Evolutionary conservation across 495 filamentous ascomycete species (phyloP).

Genomic region (Aspergillus leporis): DNA sequence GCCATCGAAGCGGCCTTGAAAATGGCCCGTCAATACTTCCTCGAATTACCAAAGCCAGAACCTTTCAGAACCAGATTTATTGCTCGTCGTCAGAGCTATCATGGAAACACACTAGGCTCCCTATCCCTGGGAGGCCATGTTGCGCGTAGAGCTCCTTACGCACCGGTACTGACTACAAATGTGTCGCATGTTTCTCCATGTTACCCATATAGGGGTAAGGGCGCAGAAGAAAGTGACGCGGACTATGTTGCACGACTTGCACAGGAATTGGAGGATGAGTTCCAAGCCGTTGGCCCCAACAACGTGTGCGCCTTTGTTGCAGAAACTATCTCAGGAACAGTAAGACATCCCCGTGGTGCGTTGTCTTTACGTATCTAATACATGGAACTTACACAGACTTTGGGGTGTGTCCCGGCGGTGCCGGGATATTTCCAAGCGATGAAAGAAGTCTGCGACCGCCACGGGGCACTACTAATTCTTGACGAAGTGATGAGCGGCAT

Average conservation of each 20-base stretch:
- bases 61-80: constrained; percentile 55
- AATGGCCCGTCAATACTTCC: constrained; percentile 57
- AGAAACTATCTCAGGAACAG: constrained; percentile 60
- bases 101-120: constrained; percentile 70
- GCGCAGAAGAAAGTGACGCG: constrained; percentile 30
- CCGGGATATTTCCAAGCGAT: constrained; percentile 61
- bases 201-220: constrained; percentile 57
- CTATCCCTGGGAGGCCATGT: constrained; percentile 61
- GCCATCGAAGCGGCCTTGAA: constrained; percentile 66
- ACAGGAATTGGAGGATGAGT: constrained; percentile 71
- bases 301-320: constrained; percentile 73
- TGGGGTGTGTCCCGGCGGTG: constrained; percentile 60
- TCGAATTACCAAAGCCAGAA: constrained; percentile 45
- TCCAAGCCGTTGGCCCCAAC: constrained; percentile 62
- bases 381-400: constrained; percentile 17
- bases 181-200: constrained; percentile 64
- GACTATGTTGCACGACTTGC: constrained; percentile 54
- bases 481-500: constrained; percentile 79
- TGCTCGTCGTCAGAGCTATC: constrained; percentile 63
- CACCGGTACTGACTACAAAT: constrained; percentile 59
- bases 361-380: neutral
- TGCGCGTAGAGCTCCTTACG: constrained; percentile 57
- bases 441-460: constrained; percentile 55
- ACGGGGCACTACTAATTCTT: constrained; percentile 62
- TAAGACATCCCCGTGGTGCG: constrained; percentile 17